Evolutionary conservation across 208 protist species (phyloP), one percentile per base, ranked within the genome.

Genomic region (Naegleria gruberi): DNA sequence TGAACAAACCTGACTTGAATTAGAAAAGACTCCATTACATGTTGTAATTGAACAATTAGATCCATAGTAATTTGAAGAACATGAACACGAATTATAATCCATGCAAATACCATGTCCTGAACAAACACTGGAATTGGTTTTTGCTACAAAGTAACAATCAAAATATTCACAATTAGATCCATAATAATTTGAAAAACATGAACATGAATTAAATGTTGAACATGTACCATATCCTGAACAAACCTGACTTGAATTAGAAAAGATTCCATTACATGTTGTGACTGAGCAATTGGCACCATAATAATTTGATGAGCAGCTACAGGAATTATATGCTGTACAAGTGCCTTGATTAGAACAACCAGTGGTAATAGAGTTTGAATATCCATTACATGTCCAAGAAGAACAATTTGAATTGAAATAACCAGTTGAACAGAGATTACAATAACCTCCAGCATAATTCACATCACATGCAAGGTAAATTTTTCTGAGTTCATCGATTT

Each of bases 201-300:
- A 4, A 65, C 84, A 88, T n/a, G 43, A 73, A 26, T 88, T 5
- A 26, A 43, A 0, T n/a, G 19, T 30, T 42, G 12, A 23, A 65
- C 84, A 88, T 30, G 84, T 65, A 43, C 84, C 84, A 65, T 44
- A 4, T 26, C 84, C 84, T n/a, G n/a, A 43, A 42, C 84, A 88
- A 26, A 88, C 84, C 19, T 37, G 43, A 23, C 4, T 4, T 4
- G n/a, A n/a, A n/a, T 55, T 34, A n/a, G 23, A 4, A 23, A 37
- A 15, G 40, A 55, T 19, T 7, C 30, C n/a, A 40, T 55, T 26
- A 26, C 83, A 87, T 8, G 19, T 87, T 4, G 37, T 10, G 6
- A 46, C n/a, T n/a, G 37, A 43, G 30, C 51, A 65, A 1, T 65
- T 4, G 12, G 51, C 15, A 23, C 51, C 51, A 10, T n/a, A n/a